Conservation (phyloP, 306 rosid genomes). For the Canavalia gladiata region DNA sequence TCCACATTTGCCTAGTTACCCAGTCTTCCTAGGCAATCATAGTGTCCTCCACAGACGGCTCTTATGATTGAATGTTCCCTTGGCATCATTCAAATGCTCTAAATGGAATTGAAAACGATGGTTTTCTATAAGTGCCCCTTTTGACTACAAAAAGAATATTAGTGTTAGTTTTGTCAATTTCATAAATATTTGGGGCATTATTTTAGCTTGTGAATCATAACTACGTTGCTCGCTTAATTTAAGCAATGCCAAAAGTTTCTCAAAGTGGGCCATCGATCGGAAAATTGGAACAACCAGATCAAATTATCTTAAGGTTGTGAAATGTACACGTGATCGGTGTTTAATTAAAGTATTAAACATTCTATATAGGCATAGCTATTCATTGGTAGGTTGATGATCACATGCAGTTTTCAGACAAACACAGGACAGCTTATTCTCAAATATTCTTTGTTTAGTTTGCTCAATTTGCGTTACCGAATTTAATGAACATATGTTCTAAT, state of each 20-base stretch:
- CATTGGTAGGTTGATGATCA: constrained; percentile 38
- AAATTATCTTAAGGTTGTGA: constrained; percentile 26
- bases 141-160: constrained; percentile 45
- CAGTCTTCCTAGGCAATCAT: constrained; percentile 50
- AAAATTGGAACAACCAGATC: constrained; percentile 4
- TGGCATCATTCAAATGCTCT: constrained; percentile 48
- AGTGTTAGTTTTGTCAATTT: constrained; percentile 29
- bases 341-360: constrained; percentile 9
- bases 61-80: constrained; percentile 57
- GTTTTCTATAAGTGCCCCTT: constrained; percentile 48
- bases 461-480: constrained; percentile 15
- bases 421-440: constrained; percentile 43
- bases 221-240: constrained; percentile 26
- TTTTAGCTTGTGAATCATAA: constrained; percentile 9
- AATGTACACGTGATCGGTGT: constrained; percentile 46
- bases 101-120: constrained; percentile 42
- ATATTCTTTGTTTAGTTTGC: constrained; percentile 36
- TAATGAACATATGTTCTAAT: constrained; percentile 39
- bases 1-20: constrained; percentile 33
- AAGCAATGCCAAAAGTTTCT: constrained; percentile 34
- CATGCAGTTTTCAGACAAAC: constrained; percentile 47
- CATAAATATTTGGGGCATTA: neutral
- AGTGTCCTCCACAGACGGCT: constrained; percentile 49
- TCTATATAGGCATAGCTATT: constrained; percentile 13
- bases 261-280: constrained; percentile 28